Evolutionary conservation across 1,139 yeast species (phyloP).

Genomic region (Diutina ranongensis): DNA sequence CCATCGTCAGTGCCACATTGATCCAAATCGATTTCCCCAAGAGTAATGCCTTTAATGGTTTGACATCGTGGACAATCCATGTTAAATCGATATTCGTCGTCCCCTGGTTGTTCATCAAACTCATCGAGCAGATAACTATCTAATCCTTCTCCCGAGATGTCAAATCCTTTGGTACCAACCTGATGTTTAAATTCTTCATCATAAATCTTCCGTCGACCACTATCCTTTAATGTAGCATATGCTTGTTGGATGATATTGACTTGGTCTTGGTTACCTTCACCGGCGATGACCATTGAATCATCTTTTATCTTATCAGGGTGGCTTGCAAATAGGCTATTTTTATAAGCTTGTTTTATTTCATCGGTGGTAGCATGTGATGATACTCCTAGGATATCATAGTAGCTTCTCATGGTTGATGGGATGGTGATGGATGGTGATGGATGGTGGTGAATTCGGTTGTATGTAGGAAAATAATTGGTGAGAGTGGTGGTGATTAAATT

Average conservation of each 20-base stretch:
- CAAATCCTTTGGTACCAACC: constrained; percentile 36
- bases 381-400: constrained; percentile 47
- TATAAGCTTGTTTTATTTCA: constrained; percentile 54
- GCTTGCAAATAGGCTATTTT: constrained; percentile 37
- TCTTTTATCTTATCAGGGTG: constrained; percentile 63
- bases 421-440: background rate
- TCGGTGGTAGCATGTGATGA: constrained; percentile 20
- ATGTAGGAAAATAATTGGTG: too few relatives aligned
- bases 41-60: constrained; percentile 36
- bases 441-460: too few relatives aligned
- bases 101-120: constrained; percentile 26
- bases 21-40: constrained; percentile 51
- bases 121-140: constrained; percentile 58
- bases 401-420: constrained; percentile 8
- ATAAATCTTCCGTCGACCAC: constrained; percentile 29
- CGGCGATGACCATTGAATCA: background rate
- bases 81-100: constrained; percentile 19
- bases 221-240: constrained; percentile 38
- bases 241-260: constrained; percentile 40
- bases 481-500: too few relatives aligned
- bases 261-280: constrained; percentile 7
- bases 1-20: constrained; percentile 35
- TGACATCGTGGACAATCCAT: constrained; percentile 70
- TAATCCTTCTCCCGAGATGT: constrained; percentile 50
- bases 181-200: constrained; percentile 31